These are phyloP conservation scores for Leccinum subspadiceum DNA, from an alignment of 1,284 basidiomycete species.

Conservation along the genomic window DNA sequence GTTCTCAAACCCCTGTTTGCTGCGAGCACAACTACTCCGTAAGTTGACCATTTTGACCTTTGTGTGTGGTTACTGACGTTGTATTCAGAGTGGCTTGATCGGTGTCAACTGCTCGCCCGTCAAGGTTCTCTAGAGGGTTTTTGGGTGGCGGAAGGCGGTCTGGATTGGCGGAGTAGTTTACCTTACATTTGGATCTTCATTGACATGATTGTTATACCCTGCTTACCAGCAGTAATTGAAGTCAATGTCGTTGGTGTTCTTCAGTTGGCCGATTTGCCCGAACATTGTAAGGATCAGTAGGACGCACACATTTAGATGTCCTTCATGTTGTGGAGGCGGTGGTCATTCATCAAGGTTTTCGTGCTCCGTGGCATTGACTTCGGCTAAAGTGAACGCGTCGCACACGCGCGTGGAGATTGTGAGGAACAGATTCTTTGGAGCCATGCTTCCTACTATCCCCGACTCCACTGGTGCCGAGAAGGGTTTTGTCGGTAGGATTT, in stretches of 20 bases:
- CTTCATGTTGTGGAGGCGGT: too few relatives aligned
- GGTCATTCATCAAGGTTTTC: too few relatives aligned
- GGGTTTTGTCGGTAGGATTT: too few relatives aligned
- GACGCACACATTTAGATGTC: too few relatives aligned
- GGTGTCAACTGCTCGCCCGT: constrained; percentile 17
- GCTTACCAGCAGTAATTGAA: background rate
- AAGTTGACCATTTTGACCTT: background rate
- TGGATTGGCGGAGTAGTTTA: background rate
- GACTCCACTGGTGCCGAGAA: too few relatives aligned
- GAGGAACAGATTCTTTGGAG: too few relatives aligned
- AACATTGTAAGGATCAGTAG: too few relatives aligned
- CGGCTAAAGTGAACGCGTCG: too few relatives aligned
- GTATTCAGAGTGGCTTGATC: background rate
- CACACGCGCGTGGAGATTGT: too few relatives aligned
- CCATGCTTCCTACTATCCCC: too few relatives aligned
- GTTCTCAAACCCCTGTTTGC: background rate
- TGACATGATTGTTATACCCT: background rate
- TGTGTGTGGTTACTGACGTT: background rate
- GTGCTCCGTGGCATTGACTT: too few relatives aligned
- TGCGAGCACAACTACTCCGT: background rate
- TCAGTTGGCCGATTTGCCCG: too few relatives aligned
- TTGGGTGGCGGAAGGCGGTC: background rate
- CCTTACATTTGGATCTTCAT: background rate
- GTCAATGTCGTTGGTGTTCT: background rate
- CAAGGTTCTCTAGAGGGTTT: background rate